Evolutionary conservation across 768 basidiomycete species (phyloP).

Genomic region (Galerina marginata): DNA sequence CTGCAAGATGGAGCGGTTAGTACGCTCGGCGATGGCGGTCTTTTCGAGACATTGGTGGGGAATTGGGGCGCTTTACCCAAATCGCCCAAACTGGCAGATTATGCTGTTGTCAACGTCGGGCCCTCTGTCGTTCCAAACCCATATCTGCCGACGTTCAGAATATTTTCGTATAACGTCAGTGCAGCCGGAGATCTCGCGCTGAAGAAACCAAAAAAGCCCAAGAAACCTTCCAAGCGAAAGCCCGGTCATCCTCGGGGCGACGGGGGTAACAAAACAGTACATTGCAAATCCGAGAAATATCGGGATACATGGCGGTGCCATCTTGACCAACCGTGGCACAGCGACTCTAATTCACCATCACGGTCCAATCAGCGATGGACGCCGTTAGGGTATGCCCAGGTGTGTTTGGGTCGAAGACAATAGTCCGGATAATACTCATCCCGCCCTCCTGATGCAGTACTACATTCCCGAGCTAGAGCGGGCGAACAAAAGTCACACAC

Average conservation of each 20-base stretch:
- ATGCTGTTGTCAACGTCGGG: constrained; percentile 78
- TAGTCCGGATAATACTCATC: constrained; percentile 12
- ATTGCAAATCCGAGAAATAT: constrained; percentile 57
- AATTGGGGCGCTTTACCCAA: constrained; percentile 72
- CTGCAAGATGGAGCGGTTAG: constrained; percentile 23
- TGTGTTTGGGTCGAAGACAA: constrained; percentile 32
- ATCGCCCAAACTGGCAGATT: constrained; percentile 55
- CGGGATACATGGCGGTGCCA: constrained; percentile 69
- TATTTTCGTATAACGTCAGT: constrained; percentile 83
- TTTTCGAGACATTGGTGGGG: constrained; percentile 63
- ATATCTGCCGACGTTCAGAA: constrained; percentile 79
- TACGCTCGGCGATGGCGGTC: constrained; percentile 33
- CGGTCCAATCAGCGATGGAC: constrained; percentile 71
- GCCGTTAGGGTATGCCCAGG: constrained; percentile 87
- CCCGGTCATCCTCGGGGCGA: constrained; percentile 56
- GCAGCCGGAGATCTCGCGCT: constrained; percentile 26
- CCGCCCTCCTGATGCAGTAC: constrained; percentile 48
- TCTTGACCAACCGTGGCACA: constrained; percentile 62
- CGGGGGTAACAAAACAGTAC: constrained; percentile 46
- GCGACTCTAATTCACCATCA: constrained; percentile 70
- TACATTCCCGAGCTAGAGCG: constrained; percentile 63
- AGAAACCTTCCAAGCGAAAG: constrained; percentile 41
- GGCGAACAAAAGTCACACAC: constrained; percentile 52
- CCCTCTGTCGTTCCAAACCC: constrained; percentile 89
- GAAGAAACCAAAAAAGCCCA: constrained; percentile 27